These are phyloP conservation scores for Plasmopara halstedii DNA, from an alignment of 352 stramenopile species.

Conservation along the genomic window DNA sequence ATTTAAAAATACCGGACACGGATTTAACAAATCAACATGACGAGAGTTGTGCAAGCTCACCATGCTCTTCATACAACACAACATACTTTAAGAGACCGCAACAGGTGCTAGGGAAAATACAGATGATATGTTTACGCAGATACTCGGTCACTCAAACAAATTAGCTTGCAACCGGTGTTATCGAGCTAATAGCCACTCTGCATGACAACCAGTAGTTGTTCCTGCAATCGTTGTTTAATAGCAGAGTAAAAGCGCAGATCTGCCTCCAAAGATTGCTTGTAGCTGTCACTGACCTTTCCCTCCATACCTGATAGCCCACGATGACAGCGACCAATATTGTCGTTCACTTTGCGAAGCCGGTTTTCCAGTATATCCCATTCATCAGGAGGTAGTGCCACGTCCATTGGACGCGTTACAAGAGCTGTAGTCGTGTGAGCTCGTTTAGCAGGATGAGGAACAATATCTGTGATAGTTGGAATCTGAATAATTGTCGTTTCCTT, in stretches of 20 bases:
- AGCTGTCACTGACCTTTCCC: conserved; percentile 37
- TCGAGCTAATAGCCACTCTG: conserved; percentile 43
- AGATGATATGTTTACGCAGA: conserved; percentile 5
- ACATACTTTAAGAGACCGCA: background rate
- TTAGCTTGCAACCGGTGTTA: conserved; percentile 8
- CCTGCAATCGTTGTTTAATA: conserved; percentile 68
- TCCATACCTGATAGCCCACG: conserved; percentile 37
- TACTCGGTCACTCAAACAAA: conserved; percentile 7
- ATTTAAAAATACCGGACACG: too few relatives aligned
- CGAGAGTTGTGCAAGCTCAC: background rate
- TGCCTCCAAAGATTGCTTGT: conserved; percentile 50
- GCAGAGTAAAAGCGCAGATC: conserved; percentile 63
- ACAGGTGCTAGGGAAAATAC: background rate
- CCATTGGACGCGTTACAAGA: conserved; percentile 26
- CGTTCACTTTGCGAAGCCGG: conserved; percentile 56
- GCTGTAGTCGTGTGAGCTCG: conserved; percentile 35
- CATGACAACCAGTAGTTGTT: conserved; percentile 66
- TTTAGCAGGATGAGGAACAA: conserved; percentile 42
- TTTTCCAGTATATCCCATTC: conserved; percentile 61
- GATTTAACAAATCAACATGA: too few relatives aligned
- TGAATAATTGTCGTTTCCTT: conserved; percentile 33
- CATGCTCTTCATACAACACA: background rate
- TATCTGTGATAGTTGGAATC: conserved; percentile 28
- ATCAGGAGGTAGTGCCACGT: conserved; percentile 45
- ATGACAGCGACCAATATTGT: conserved; percentile 61